Evolutionary conservation across 1,139 yeast genomes (phyloP).

Genomic region (Yamadazyma siamensis): DNA sequence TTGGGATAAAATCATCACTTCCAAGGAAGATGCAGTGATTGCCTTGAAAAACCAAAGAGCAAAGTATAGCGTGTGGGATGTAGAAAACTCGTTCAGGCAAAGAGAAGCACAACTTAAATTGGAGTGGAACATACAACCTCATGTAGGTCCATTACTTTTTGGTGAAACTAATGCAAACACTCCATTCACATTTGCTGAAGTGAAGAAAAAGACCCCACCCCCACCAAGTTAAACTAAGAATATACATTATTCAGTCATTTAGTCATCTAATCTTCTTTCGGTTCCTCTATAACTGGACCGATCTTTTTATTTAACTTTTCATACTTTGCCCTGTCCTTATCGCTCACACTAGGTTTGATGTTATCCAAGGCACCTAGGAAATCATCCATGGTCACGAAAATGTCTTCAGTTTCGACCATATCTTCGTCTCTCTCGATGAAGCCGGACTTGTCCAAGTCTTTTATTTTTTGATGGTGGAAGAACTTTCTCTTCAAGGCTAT

Average conservation of each 20-base stretch:
- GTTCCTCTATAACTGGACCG: constrained; percentile 21
- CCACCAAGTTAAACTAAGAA: no score
- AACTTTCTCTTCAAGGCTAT: constrained; percentile 74
- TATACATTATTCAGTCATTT: no score
- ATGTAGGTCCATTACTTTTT: constrained; percentile 73
- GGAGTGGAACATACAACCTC: constrained; percentile 93
- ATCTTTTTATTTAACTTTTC: constrained; percentile 57
- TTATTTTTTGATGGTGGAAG: constrained; percentile 47
- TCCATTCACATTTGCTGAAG: constrained; percentile 27
- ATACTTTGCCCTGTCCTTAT: constrained; percentile 75
- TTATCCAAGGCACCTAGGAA: constrained; percentile 67
- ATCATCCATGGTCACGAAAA: constrained; percentile 61
- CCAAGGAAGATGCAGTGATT: constrained; percentile 56
- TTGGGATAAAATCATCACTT: constrained; percentile 82
- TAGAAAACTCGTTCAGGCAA: constrained; percentile 60
- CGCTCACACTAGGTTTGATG: constrained; percentile 90
- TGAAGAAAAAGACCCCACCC: constrained; percentile 17
- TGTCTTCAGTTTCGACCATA: constrained; percentile 25
- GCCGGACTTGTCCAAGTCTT: constrained; percentile 47
- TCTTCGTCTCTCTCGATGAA: constrained; percentile 33
- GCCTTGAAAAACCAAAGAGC: constrained; percentile 53
- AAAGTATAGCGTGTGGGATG: constrained; percentile 88
- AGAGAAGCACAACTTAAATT: constrained; percentile 68
- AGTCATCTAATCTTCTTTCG: not conserved
- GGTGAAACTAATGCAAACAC: constrained; percentile 50